Base-by-base conservation (phyloP, 139 green algal species). In the Zygnema cylindricum region DNA sequence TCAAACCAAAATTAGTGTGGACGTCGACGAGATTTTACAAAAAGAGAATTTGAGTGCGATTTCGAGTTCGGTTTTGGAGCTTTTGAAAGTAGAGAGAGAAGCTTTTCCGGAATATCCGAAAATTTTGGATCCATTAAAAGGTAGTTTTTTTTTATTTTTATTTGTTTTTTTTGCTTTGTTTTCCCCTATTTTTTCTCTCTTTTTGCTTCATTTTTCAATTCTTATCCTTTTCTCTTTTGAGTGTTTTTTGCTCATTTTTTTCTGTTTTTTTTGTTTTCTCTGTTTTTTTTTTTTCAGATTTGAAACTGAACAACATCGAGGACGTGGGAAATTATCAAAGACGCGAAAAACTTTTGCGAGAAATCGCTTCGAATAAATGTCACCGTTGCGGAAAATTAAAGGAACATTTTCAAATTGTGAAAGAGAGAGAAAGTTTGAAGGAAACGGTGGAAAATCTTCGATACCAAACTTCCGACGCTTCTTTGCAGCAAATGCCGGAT, bases 391-490 rank as follows among this genome's bases (percentile, higher is more conserved):
- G 75, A 33, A 76, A 69, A 77, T 69, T 93, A 39, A 43, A 55
- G 21, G 83, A 92, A 49, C 90, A 93, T 49, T 91, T 88, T 36
- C 49, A 30, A 35, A 25, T 91, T 1, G 39, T 92, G 69, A 2
- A 86, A 39, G 54, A 40, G 32, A 78, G 73, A 30, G 38, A 79
- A 0, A 35, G 33, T 3, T 43, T 93, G 1, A 22, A 69, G 63
- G 32, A 84, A 54, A 69, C 41, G 40, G 49, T 93, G 36, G 38
- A 69, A 7, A 57, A 90, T 3, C 69, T 98, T 43, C 40, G 86
- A 86, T 90, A 94, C 77, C 43, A 93, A 76, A 89, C 96, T 32
- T 95, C 89, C 33, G 95, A 98, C 89, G 96, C 94, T 41, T 33
- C 69, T n/a, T 81, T 90, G 86, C 81, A 90, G 81, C 82, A 90